phyloP scores from a whole-genome alignment of 2,329 filamentous ascomycete species.

The Cladosporium halotolerans region DNA sequence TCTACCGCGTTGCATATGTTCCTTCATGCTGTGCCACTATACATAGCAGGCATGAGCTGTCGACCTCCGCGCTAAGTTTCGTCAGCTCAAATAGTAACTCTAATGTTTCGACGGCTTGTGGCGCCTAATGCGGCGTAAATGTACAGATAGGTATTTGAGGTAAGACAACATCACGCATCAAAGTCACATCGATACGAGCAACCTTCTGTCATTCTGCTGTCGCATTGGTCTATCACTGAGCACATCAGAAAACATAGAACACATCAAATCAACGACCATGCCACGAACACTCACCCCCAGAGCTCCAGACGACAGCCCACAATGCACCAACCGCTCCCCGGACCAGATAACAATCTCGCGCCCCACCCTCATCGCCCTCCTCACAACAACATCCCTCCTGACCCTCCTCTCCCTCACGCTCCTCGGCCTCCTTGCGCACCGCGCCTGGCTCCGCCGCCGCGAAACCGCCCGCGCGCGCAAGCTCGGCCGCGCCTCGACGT shows the following conservation, averaged over 20 bases:
- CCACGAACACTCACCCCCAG: no score
- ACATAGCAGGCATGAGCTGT: neutral
- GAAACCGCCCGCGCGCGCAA: slow-evolving; percentile 15
- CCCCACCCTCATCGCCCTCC: slow-evolving; percentile 33
- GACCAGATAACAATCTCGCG: slow-evolving; percentile 21
- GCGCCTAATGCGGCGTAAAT: no score
- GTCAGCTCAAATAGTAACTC: no score
- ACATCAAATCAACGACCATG: no score
- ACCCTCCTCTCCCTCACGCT: slow-evolving; percentile 19
- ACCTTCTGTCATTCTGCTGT: no score
- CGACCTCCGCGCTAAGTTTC: no score
- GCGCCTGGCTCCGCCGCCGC: slow-evolving; percentile 15
- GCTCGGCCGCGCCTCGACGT: slow-evolving; percentile 22
- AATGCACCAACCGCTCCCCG: slow-evolving; percentile 11
- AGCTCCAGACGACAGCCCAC: neutral
- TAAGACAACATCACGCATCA: no score
- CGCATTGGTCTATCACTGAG: neutral
- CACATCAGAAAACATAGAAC: neutral
- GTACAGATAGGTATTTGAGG: no score
- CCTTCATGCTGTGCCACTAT: neutral
- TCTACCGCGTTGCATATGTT: neutral
- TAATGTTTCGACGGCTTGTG: no score
- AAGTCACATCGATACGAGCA: no score
- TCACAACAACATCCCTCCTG: slow-evolving; percentile 19
- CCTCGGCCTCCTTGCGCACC: slow-evolving; percentile 17